Evolutionary conservation across 306 rosid species (phyloP), one percentile per base, ranked within the genome.

Genomic region (Dalbergia cochinchinensis): DNA sequence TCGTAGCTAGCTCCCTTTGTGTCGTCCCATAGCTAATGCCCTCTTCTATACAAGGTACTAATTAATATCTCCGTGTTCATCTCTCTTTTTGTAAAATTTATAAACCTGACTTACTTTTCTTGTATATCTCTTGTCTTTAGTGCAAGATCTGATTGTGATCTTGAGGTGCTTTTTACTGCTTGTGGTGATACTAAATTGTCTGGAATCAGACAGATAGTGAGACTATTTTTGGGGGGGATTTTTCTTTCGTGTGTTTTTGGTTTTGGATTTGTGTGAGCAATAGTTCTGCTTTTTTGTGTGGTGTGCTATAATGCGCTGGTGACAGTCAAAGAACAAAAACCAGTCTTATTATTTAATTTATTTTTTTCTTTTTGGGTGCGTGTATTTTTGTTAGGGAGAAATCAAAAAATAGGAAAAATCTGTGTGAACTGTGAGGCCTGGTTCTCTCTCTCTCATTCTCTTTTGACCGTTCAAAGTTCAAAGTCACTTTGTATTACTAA

Each of bases 301-400:
- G 87, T 84, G 81, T 86, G 89, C 87, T 86, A 80, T 76, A 87
- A 88, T 91, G 95, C 89, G 91, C 95, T 87, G 94, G 92, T 85
- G 84, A 89, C 94, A 82, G 94, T 94, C 95, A 88, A 89, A 85
- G 89, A 84, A 76, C 86, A 87, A 84, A 68, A 68, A 58, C 75
- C 83, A 77, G 73, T 66, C 54, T 71, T 57, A 58, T 59, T 71
- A 11, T 19, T 65, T 70, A 53, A 45, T 64, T 16, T 64, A n/a
- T n/a, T 26, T 64, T 14, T 50, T 35, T 54, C 12, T 13, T 44
- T 11, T 37, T 26, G 22, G 8, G 22, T n/a, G 59, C 44, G 1
- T 39, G 10, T 10, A 39, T 47, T 39, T 41, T 35, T 2, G 5
- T 48, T 50, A 14, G 57, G 57, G 41, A 39, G 72, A 45, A 69